These are phyloP conservation scores for Aspergillus novofumigatus DNA, from an alignment of 2,329 filamentous ascomycete genomes.

Conservation along the genomic window DNA sequence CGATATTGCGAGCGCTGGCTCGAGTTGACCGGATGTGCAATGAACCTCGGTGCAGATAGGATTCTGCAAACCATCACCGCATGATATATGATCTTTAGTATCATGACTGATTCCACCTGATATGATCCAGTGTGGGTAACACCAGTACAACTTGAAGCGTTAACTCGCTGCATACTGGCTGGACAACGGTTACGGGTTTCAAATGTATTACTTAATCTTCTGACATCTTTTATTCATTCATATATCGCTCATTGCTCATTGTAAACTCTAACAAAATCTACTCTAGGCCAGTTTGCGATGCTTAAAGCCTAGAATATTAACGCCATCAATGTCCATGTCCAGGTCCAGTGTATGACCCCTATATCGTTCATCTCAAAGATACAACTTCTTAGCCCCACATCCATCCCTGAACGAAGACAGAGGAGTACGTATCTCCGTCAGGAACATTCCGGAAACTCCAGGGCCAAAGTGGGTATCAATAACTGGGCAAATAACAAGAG, in stretches of 20 bases:
- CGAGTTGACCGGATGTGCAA: neutral
- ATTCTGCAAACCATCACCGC: neutral
- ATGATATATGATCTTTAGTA: neutral
- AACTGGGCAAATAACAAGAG: neutral
- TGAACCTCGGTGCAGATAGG: neutral
- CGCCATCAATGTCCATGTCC: neutral
- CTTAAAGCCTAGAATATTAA: neutral
- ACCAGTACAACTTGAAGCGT: neutral
- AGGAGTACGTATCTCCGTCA: neutral
- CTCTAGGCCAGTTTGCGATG: neutral
- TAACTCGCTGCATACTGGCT: neutral
- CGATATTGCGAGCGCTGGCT: slow-evolving; percentile 19
- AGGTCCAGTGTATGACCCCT: neutral
- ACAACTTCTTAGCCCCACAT: neutral
- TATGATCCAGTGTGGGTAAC: neutral
- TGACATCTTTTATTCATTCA: neutral
- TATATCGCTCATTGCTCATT: neutral
- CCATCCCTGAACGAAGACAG: neutral
- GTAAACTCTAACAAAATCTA: too few species aligned
- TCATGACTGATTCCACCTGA: neutral
- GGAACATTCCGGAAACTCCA: neutral
- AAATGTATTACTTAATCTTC: neutral
- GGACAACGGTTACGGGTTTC: neutral
- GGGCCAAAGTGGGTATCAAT: neutral
- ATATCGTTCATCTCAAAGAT: neutral